Evolutionary conservation across 169 alveolate genomes (phyloP).

Genomic region (Perkinsus olseni): DNA sequence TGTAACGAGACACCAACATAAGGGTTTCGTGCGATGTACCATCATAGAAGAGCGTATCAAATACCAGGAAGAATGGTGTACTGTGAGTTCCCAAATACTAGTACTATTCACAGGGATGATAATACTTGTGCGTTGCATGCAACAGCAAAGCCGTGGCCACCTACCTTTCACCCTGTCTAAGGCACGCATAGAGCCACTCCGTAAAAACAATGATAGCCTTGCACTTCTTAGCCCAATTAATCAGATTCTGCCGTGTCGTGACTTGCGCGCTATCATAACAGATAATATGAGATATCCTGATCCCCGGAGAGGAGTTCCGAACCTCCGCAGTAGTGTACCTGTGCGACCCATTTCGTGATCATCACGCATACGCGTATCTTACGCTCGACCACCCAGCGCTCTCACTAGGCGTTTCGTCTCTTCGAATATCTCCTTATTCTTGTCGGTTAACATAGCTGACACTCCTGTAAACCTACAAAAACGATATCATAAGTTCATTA

Average conservation of each 20-base stretch:
- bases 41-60: too few species aligned
- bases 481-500: background rate
- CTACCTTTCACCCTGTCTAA: too few species aligned
- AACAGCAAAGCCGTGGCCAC: too few species aligned
- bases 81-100: too few species aligned
- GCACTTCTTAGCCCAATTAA: background rate
- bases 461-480: background rate
- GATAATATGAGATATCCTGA: background rate
- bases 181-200: too few species aligned
- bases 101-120: too few species aligned
- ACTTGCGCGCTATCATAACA: background rate
- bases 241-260: background rate
- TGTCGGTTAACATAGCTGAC: background rate
- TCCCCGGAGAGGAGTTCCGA: background rate
- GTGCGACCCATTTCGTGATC: background rate
- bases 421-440: background rate
- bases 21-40: too few species aligned
- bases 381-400: background rate
- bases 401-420: background rate
- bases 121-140: too few species aligned
- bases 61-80: too few species aligned
- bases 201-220: too few species aligned
- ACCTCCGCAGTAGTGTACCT: background rate
- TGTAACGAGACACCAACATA: too few species aligned
- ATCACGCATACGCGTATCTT: background rate